These are phyloP conservation scores for Hirsutella rhossiliensis DNA, from an alignment of 2,329 filamentous ascomycete species.

Conservation along the genomic window DNA sequence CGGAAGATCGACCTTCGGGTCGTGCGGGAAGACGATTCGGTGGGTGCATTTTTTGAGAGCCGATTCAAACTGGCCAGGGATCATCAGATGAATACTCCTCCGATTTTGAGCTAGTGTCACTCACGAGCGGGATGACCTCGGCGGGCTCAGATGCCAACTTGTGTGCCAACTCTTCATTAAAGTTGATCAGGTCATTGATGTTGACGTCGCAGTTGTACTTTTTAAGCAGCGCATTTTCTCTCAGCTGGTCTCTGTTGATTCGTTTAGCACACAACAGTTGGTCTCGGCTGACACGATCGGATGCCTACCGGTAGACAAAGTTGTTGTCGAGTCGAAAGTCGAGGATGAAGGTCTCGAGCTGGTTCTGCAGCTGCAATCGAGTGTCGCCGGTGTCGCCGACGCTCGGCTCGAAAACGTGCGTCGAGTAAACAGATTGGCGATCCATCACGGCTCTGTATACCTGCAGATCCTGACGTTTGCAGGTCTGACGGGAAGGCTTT, in stretches of 20 bases:
- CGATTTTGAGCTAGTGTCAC: conserved; percentile 14
- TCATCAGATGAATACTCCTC: not conserved
- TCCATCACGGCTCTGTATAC: conserved; percentile 49
- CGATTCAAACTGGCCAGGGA: conserved; percentile 60
- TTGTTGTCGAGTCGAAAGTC: conserved; percentile 89
- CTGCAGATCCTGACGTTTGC: conserved; percentile 4
- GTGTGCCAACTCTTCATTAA: conserved; percentile 90
- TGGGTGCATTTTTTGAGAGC: conserved; percentile 87
- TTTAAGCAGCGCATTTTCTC: conserved; percentile 87
- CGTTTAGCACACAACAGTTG: conserved; percentile 4
- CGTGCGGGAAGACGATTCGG: conserved; percentile 78
- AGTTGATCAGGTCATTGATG: conserved; percentile 88
- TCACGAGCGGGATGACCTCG: conserved; percentile 82
- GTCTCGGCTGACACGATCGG: too few relatives aligned
- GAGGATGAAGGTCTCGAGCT: conserved; percentile 82
- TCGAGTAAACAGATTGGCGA: conserved; percentile 73
- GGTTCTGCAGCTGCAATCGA: conserved; percentile 59
- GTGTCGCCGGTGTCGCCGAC: conserved; percentile 56
- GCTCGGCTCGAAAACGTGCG: conserved; percentile 65
- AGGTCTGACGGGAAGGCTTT: not conserved
- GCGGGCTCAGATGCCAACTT: conserved; percentile 79
- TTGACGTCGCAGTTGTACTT: conserved; percentile 96
- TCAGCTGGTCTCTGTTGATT: conserved; percentile 68
- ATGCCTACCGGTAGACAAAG: conserved; percentile 76
- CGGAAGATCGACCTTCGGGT: conserved; percentile 56